Conservation (phyloP, 2,329 filamentous ascomycete species). For the Blastomyces emzantsi region DNA sequence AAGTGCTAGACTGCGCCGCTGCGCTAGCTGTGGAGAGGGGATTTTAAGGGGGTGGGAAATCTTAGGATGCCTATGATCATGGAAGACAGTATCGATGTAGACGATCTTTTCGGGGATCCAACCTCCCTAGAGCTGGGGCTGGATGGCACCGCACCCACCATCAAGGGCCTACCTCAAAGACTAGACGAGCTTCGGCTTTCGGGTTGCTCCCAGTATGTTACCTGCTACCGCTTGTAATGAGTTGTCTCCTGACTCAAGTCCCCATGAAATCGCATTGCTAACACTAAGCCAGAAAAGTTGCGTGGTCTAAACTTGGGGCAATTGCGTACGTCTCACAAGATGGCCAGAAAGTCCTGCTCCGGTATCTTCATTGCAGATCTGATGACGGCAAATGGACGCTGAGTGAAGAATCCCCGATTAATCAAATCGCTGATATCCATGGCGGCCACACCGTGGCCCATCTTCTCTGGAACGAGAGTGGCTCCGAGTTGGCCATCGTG, state of each 20-base stretch:
- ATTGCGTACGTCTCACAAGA: conserved; percentile 72
- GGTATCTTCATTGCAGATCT: conserved; percentile 60
- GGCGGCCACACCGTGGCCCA: conserved; percentile 64
- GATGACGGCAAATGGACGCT: conserved; percentile 66
- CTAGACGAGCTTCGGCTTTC: conserved; percentile 66
- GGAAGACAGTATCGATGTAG: conserved; percentile 52
- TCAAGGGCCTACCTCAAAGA: conserved; percentile 61
- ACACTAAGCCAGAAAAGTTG: conserved; percentile 53
- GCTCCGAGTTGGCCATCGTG: conserved; percentile 71
- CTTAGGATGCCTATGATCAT: conserved; percentile 45
- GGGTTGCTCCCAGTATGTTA: conserved; percentile 72
- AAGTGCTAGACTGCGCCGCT: background rate
- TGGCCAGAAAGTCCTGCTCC: conserved; percentile 60
- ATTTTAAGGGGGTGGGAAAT: background rate
- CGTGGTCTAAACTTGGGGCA: conserved; percentile 81
- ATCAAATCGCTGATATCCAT: conserved; percentile 52
- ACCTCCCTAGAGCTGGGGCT: conserved; percentile 48
- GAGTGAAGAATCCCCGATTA: conserved; percentile 58
- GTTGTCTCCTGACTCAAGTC: background rate
- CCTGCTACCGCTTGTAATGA: background rate
- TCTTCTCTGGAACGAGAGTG: conserved; percentile 69
- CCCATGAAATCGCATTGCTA: conserved; percentile 13
- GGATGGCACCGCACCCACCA: conserved; percentile 46
- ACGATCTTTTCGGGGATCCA: conserved; percentile 67
- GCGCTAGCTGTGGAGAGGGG: background rate